Evolutionary conservation across 1,139 yeast genomes (phyloP), one percentile per base, ranked within the genome.

Genomic region (Yamadazyma aaseri): DNA sequence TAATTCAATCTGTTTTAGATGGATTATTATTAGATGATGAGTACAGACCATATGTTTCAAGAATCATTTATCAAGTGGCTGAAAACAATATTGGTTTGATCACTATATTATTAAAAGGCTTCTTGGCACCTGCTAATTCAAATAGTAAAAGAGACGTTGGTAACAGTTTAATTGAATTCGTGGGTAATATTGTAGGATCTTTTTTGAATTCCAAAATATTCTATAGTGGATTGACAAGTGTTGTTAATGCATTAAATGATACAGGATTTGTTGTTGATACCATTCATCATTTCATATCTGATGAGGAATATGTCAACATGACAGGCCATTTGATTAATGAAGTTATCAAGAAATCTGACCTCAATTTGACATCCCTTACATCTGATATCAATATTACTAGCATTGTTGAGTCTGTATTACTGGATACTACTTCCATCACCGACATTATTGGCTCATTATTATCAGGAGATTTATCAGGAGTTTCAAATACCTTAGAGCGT

Each of bases 211-310:
- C 72, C 2, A 36, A 50, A n/a, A 20, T 58, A 4, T 55, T 66
- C 32, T 48, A 48, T 22, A 40, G 46, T 27, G 44, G 59, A 4
- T 50, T 65, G 16, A 47, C 45, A 17, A 67, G 58, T 34, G 46
- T 56, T 6, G 48, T 64, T 28, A 51, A 54, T 31, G 69, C 73
- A 4, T 59, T 70, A 38, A 70, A 70, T 49, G 65, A 67, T 39
- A 67, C 75, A 6, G 71, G 69, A 7, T 51, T 70, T 34, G 60
- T 60, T n/a, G 65, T 63, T 15, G 64, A 67, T 45, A 53, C 60
- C 5, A 49, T 65, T 18, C 66, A 70, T 47, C 44, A 61, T 31
- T 56, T 66, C 42, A 42, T 70, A 29, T 58, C 67, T 8, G 54
- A 60, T 38, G 64, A 60, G 31, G 49, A 56, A 4, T 70, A 69